These are phyloP conservation scores for Auriscalpium vulgare DNA, from an alignment of 768 basidiomycete species.

Conservation along the genomic window DNA sequence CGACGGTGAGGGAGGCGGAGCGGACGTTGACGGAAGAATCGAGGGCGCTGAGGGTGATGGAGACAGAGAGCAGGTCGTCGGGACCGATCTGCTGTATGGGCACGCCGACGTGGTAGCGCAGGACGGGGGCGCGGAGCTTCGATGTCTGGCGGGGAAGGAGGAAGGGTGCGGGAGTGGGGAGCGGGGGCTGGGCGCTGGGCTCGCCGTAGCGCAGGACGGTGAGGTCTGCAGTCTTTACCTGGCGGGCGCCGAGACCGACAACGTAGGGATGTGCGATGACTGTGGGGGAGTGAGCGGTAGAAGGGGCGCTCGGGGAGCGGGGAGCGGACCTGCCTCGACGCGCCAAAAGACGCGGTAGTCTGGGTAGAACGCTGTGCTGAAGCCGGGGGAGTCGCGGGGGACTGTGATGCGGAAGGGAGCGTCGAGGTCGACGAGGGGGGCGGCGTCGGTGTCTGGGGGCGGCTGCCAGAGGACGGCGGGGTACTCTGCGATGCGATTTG, in stretches of 20 bases:
- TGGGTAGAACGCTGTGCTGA: conserved; percentile 64
- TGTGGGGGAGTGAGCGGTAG: conserved; percentile 21
- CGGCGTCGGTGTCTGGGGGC: conserved; percentile 46
- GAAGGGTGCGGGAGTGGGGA: conserved; percentile 24
- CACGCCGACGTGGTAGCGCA: conserved; percentile 51
- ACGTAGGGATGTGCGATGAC: conserved; percentile 64
- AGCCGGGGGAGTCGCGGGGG: conserved; percentile 53
- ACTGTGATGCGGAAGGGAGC: conserved; percentile 64
- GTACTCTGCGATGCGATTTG: conserved; percentile 64
- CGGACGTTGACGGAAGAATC: conserved; percentile 53
- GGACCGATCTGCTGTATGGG: conserved; percentile 62
- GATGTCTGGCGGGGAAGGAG: conserved; percentile 34
- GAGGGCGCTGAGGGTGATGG: conserved; percentile 51
- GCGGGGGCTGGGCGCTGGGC: conserved; percentile 28
- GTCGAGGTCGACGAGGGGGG: conserved; percentile 56
- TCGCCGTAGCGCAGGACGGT: conserved; percentile 63
- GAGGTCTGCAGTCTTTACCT: conserved; percentile 64
- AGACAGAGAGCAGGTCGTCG: conserved; percentile 60
- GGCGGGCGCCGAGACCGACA: conserved; percentile 56
- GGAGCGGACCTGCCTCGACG: conserved; percentile 64
- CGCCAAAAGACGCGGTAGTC: conserved; percentile 79
- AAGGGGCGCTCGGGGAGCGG: conserved; percentile 6
- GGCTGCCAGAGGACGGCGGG: conserved; percentile 64
- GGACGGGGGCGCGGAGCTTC: conserved; percentile 48
- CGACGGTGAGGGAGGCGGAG: conserved; percentile 55